Conservation (phyloP, 805 yeast species). For the Blastobotrys robertii region DNA sequence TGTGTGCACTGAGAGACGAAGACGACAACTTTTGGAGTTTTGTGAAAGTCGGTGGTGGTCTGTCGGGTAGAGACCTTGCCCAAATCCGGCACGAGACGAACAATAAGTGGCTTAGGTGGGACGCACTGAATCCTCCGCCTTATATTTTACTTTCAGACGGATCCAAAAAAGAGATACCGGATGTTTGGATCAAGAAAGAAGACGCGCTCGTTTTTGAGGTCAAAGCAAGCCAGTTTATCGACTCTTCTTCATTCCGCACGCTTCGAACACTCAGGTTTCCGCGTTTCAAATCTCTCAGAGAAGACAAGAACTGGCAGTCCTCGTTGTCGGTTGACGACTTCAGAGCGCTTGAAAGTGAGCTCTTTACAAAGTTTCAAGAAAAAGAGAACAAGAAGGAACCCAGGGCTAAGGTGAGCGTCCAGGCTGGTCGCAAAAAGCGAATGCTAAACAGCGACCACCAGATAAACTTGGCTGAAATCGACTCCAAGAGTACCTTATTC, state of each 20-base stretch:
- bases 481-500: constrained; percentile 13
- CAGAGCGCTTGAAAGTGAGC: constrained; percentile 18
- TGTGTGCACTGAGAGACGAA: constrained; percentile 57
- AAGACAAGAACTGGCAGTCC: constrained; percentile 54
- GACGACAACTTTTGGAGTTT: constrained; percentile 49
- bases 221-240: constrained; percentile 65
- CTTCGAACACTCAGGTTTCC: constrained; percentile 70
- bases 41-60: constrained; percentile 78
- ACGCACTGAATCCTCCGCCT: constrained; percentile 33
- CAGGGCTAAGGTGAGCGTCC: constrained; percentile 21
- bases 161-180: constrained; percentile 37
- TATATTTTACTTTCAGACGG: constrained; percentile 16
- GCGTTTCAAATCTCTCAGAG: constrained; percentile 55
- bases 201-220: constrained; percentile 74
- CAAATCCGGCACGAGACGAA: constrained; percentile 46
- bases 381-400: constrained; percentile 19
- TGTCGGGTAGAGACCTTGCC: constrained; percentile 52
- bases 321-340: constrained; percentile 49
- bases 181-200: constrained; percentile 69
- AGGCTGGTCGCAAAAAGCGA: constrained; percentile 5
- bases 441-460: neutral
- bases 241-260: constrained; percentile 44
- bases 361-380: neutral
- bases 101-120: constrained; percentile 49
- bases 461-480: constrained; percentile 4